Base-by-base conservation (phyloP, 2,329 filamentous ascomycete species). In the Botrytis hyacinthi region DNA sequence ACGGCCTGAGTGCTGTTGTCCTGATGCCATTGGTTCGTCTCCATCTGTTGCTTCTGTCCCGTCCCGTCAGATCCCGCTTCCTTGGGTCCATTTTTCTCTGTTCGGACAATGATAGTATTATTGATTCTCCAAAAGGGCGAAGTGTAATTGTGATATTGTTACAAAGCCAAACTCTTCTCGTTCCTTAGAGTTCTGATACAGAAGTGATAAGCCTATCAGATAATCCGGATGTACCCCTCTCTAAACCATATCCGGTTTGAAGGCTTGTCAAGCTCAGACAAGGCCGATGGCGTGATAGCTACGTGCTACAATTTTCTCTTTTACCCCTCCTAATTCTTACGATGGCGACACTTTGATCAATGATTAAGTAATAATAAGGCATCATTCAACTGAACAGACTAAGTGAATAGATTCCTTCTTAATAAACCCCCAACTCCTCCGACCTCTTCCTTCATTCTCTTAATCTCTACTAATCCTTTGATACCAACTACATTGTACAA, bases 231-330 rank as follows among this genome's bases (percentile, higher is more conserved):
- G 40, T 68, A 32, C 66, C 66, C 66, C 71, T 72, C 71, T 51
- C 71, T 72, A 72, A 72, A 72, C 70, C 37, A n/a, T 6, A 57
- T 72, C 61, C 46, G 70, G 70, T 16, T 32, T 40, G 40, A 51
- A 37, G 37, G 60, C 60, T 63, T 42, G 37, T 42, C 32, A 67
- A 67, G 63, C 63, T 51, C 32, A 48, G n/a, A 67, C 35, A 44
- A 65, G 59, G 42, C 29, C 71, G 62, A 72, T 72, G 71, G 71
- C 71, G 62, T 72, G 71, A 68, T 72, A 67, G 48, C 60, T 44
- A 42, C 70, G 70, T 71, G 70, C 70, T 26, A 29, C n/a, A 40
- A 46, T 66, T 51, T 71, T 71, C 44, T 65, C 40, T 46, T 54
- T 54, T 68, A 54, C 46, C 60, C 57, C 59, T 71, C 29, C 37